Evolutionary conservation across 805 yeast genomes (phyloP).

Genomic region (Nakazawaea anatomiae): DNA sequence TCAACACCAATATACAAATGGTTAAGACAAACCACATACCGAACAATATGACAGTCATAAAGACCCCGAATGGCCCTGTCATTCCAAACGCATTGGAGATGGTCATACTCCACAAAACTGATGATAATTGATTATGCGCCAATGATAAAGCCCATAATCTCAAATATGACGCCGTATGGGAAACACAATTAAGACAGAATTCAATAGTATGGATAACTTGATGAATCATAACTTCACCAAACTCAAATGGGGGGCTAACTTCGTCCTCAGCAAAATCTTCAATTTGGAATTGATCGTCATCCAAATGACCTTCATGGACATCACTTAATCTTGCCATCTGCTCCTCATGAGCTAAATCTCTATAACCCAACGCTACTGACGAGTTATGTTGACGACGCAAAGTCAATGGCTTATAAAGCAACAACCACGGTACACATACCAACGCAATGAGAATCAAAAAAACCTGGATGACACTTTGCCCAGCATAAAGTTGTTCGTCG

Average conservation of each 20-base stretch:
- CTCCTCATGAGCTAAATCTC: slow-evolving; percentile 29
- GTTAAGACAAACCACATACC: slow-evolving; percentile 95
- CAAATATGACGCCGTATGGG: slow-evolving; percentile 96
- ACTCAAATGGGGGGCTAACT: slow-evolving; percentile 53
- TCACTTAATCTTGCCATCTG: slow-evolving; percentile 4
- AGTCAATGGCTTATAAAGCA: slow-evolving; percentile 77
- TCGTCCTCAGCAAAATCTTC: slow-evolving; percentile 51
- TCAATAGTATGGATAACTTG: slow-evolving; percentile 97
- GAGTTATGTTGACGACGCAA: slow-evolving; percentile 52
- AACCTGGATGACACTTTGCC: slow-evolving; percentile 75
- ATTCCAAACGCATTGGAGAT: slow-evolving; percentile 68
- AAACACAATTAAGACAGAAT: slow-evolving; percentile 93
- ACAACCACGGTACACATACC: slow-evolving; percentile 87
- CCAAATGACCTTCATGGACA: slow-evolving; percentile 20
- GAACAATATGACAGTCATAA: slow-evolving; percentile 73
- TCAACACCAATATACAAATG: slow-evolving; percentile 82
- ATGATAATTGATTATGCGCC: slow-evolving; percentile 93
- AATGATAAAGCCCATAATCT: slow-evolving; percentile 96
- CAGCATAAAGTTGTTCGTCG: slow-evolving; percentile 72
- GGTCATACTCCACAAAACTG: slow-evolving; percentile 97
- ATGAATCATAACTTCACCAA: slow-evolving; percentile 94
- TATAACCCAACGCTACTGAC: slow-evolving; percentile 42
- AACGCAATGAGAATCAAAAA: slow-evolving; percentile 70
- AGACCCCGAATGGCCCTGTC: slow-evolving; percentile 61
- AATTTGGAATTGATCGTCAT: slow-evolving; percentile 21